Evolutionary conservation across 1,139 yeast genomes (phyloP).

Genomic region (Sugiyamaella grinbergsii): DNA sequence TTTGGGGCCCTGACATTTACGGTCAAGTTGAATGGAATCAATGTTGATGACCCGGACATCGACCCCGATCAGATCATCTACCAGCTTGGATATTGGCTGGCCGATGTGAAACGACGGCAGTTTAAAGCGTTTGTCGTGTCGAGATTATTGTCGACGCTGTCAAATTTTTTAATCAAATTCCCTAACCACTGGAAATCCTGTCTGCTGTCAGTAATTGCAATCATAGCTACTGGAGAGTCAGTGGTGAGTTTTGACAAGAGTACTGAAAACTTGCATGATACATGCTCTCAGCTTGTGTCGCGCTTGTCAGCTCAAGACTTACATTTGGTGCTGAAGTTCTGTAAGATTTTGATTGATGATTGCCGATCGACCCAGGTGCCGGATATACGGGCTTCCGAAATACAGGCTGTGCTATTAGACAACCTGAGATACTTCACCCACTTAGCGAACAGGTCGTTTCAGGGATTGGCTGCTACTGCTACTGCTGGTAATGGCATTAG

Average conservation of each 20-base stretch:
- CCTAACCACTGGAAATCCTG: slow-evolving; percentile 39
- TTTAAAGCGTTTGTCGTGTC: slow-evolving; percentile 37
- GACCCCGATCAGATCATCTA: slow-evolving; percentile 27
- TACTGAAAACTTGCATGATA: neutral
- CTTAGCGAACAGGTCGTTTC: slow-evolving; percentile 17
- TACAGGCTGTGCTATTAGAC: slow-evolving; percentile 21
- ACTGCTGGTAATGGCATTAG: neutral
- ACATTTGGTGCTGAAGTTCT: slow-evolving; percentile 31
- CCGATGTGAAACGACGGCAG: slow-evolving; percentile 25
- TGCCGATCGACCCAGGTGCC: slow-evolving; percentile 23
- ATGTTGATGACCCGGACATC: slow-evolving; percentile 22
- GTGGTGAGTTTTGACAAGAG: neutral
- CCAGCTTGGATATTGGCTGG: slow-evolving; percentile 37
- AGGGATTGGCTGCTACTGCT: neutral
- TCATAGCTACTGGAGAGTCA: slow-evolving; percentile 13
- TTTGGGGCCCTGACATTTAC: slow-evolving; percentile 65
- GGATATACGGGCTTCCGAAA: slow-evolving; percentile 15
- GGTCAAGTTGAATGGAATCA: slow-evolving; percentile 48
- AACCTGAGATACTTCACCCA: slow-evolving; percentile 20
- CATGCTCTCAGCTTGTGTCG: slow-evolving; percentile 2
- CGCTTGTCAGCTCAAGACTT: slow-evolving; percentile 25
- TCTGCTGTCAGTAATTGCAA: slow-evolving; percentile 22
- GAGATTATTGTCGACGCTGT: slow-evolving; percentile 41
- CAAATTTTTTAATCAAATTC: slow-evolving; percentile 39
- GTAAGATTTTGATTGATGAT: slow-evolving; percentile 37